These are phyloP conservation scores for Dendrobium catenatum DNA, from an alignment of 106 monocot species.

Conservation along the genomic window DNA sequence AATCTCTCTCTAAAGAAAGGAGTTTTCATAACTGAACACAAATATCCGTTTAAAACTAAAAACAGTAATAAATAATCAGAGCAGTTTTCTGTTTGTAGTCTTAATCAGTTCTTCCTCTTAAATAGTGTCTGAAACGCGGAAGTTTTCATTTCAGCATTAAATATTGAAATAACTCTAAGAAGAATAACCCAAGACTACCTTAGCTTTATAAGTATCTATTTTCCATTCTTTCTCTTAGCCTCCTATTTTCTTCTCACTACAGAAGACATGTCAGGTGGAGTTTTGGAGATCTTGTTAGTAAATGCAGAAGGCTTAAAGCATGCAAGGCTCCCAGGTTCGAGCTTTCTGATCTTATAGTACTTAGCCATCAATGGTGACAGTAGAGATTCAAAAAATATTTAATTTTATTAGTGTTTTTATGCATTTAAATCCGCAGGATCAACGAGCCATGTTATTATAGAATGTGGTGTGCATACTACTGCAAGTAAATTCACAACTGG, in stretches of 20 bases:
- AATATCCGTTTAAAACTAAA: no score
- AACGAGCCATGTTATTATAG: slow-evolving; percentile 24
- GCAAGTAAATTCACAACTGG: slow-evolving; percentile 38
- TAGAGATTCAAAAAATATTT: not conserved
- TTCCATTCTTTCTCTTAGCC: not conserved
- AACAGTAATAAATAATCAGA: no score
- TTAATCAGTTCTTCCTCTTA: no score
- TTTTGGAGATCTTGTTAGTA: slow-evolving; percentile 51
- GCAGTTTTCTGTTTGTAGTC: no score
- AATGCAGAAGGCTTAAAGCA: slow-evolving; percentile 37
- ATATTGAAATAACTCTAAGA: no score
- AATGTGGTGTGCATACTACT: slow-evolving; percentile 25
- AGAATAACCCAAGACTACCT: no score
- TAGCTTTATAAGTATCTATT: no score
- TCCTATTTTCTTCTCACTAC: not conserved
- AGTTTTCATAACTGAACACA: no score
- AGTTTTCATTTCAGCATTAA: no score
- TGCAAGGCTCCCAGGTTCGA: slow-evolving; percentile 25
- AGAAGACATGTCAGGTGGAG: slow-evolving; percentile 32
- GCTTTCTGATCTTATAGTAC: not conserved
- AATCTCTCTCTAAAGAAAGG: no score
- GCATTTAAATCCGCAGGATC: slow-evolving; percentile 18
- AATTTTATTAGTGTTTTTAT: not conserved
- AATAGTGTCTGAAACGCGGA: no score
- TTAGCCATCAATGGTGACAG: not conserved